Evolutionary conservation across 2,329 filamentous ascomycete genomes (phyloP).

Genomic region (Xylaria polymorpha): DNA sequence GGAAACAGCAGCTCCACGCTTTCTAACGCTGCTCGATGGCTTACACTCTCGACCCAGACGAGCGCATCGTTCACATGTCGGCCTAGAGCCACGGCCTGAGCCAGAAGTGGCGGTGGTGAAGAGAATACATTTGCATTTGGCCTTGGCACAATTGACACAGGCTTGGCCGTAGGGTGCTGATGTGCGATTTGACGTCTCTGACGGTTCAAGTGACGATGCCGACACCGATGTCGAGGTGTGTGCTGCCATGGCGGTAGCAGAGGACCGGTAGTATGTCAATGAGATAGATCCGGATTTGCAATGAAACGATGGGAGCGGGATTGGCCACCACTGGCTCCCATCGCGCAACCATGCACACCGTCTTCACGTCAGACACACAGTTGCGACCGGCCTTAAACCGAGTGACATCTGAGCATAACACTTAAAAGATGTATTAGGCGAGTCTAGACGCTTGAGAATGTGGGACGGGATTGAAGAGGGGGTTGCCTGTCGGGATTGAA

Average conservation of each 20-base stretch:
- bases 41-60: slow-evolving; percentile 56
- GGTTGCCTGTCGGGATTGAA: slow-evolving; percentile 20
- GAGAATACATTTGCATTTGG: slow-evolving; percentile 59
- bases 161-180: slow-evolving; percentile 56
- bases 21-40: slow-evolving; percentile 53
- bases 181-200: slow-evolving; percentile 34
- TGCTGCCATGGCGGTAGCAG: slow-evolving; percentile 28
- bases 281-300: slow-evolving; percentile 23
- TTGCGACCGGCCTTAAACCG: background rate
- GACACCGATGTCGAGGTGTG: slow-evolving; percentile 25
- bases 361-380: background rate
- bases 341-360: slow-evolving; percentile 1
- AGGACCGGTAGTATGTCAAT: background rate
- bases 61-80: slow-evolving; percentile 55
- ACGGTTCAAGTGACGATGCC: slow-evolving; percentile 8
- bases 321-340: slow-evolving; percentile 25
- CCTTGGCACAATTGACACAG: slow-evolving; percentile 56
- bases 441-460: background rate
- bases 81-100: slow-evolving; percentile 18
- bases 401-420: background rate
- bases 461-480: slow-evolving; percentile 14
- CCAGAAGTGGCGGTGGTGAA: slow-evolving; percentile 35
- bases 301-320: slow-evolving; percentile 28
- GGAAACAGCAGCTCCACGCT: slow-evolving; percentile 40
- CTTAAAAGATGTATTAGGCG: background rate